Evolutionary conservation across 345 rosid genomes (phyloP).

Genomic region (Gossypium australe): DNA sequence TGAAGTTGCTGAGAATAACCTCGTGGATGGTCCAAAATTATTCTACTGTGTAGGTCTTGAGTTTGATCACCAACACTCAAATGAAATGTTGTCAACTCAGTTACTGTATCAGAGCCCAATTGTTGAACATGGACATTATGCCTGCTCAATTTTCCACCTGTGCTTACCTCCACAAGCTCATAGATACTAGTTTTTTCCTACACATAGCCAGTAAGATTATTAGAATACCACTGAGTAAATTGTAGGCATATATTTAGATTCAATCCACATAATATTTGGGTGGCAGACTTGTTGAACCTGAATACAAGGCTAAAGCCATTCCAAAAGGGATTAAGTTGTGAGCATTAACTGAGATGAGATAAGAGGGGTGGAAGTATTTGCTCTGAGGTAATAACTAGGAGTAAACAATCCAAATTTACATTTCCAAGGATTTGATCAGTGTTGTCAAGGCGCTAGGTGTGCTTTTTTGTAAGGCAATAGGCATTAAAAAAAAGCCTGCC

Average conservation of each 20-base stretch:
- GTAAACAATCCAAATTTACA: not conserved
- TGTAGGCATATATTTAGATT: not conserved
- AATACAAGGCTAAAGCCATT: not conserved
- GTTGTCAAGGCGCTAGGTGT: no score
- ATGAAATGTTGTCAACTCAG: conserved; percentile 75
- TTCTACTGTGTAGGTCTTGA: conserved; percentile 81
- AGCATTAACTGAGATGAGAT: not conserved
- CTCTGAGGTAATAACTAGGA: not conserved
- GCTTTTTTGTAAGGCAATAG: no score
- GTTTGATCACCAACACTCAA: conserved; percentile 65
- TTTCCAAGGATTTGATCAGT: not conserved
- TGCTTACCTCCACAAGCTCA: conserved; percentile 84
- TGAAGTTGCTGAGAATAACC: conserved; percentile 80
- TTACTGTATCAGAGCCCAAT: conserved; percentile 78
- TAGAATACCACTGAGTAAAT: not conserved
- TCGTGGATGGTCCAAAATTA: conserved; percentile 84
- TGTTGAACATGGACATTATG: conserved; percentile 91
- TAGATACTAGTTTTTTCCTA: conserved; percentile 73
- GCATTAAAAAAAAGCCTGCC: no score
- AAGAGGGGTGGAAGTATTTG: not conserved
- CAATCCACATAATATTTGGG: not conserved
- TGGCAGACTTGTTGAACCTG: not conserved
- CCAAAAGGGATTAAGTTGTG: not conserved
- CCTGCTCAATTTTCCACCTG: conserved; percentile 87
- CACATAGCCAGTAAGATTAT: conserved; percentile 9